These are phyloP conservation scores for Rosa hybrid DNA, from an alignment of 331 rosid species.

Conservation along the genomic window DNA sequence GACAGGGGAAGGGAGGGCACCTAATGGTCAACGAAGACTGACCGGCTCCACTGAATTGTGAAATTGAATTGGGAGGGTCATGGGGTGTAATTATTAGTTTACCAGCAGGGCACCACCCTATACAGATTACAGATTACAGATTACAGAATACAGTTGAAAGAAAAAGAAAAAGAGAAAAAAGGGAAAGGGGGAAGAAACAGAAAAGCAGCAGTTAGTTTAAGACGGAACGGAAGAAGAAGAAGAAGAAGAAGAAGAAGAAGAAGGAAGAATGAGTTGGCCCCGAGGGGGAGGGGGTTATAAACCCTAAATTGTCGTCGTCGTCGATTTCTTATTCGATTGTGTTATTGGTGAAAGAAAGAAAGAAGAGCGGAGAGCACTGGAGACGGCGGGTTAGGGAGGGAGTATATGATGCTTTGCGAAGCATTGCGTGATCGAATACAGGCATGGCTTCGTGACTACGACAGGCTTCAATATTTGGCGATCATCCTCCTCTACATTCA, in stretches of 20 bases:
- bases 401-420: slow-evolving; percentile 75
- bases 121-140: too few species aligned
- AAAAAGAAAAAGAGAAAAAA: neutral
- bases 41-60: neutral
- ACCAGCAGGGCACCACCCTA: neutral
- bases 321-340: too few species aligned
- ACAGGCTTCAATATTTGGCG: slow-evolving; percentile 77
- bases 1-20: neutral
- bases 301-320: neutral
- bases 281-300: neutral
- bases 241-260: neutral
- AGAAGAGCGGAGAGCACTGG: neutral
- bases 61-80: neutral
- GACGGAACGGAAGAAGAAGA: neutral
- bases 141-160: neutral
- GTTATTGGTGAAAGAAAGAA: neutral
- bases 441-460: slow-evolving; percentile 94
- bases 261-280: neutral
- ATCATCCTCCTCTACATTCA: slow-evolving; percentile 84
- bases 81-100: neutral
- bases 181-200: neutral
- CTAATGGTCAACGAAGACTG: neutral
- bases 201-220: too few species aligned
- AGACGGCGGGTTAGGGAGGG: neutral
- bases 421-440: slow-evolving; percentile 72